A percentile compares a stretch with the other conserved stretches of the same genome.
Evolutionary conservation across 2,329 filamentous ascomycete species (phyloP).

Genomic region (Exophiala dermatitidis): DNA sequence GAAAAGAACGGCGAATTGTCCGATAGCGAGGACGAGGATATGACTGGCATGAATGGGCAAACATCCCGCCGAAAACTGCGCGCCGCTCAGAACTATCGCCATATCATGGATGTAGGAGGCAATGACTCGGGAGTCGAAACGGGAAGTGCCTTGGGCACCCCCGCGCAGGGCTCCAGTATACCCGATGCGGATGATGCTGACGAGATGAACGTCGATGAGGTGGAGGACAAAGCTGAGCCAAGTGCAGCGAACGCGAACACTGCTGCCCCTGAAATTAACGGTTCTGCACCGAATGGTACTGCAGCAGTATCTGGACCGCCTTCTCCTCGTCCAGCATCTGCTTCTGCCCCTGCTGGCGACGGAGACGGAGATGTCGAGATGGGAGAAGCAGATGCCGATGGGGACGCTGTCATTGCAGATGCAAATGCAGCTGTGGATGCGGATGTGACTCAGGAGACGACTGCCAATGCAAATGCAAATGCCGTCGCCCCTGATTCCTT

Average conservation of each 20-base stretch:
- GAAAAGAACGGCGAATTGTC: slow-evolving; percentile 73
- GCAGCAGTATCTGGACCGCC: slow-evolving; percentile 16
- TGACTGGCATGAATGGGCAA: slow-evolving; percentile 62
- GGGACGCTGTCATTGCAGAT: slow-evolving; percentile 14
- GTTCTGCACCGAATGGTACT: slow-evolving; percentile 14
- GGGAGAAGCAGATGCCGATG: slow-evolving; percentile 37
- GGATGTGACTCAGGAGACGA: slow-evolving; percentile 30
- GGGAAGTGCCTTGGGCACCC: slow-evolving; percentile 44
- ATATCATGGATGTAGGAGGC: slow-evolving; percentile 51
- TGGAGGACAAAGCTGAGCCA: slow-evolving; percentile 17
- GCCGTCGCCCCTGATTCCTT: slow-evolving; percentile 31
- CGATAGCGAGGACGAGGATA: slow-evolving; percentile 84
- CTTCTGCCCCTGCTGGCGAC: background rate
- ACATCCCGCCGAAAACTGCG: slow-evolving; percentile 83
- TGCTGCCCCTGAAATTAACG: slow-evolving; percentile 12
- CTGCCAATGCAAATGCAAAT: slow-evolving; percentile 32
- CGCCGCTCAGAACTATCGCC: slow-evolving; percentile 67
- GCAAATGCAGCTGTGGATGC: slow-evolving; percentile 33
- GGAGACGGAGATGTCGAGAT: slow-evolving; percentile 31
- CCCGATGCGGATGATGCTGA: slow-evolving; percentile 44
- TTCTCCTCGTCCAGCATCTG: slow-evolving; percentile 6
- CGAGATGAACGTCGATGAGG: slow-evolving; percentile 36
- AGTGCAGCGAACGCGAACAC: slow-evolving; percentile 4
- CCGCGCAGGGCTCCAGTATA: slow-evolving; percentile 36
- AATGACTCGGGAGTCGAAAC: slow-evolving; percentile 46